Evolutionary conservation across 1,139 yeast species (phyloP), one percentile per base, ranked within the genome.

Genomic region (Suhomyces bokatorum): DNA sequence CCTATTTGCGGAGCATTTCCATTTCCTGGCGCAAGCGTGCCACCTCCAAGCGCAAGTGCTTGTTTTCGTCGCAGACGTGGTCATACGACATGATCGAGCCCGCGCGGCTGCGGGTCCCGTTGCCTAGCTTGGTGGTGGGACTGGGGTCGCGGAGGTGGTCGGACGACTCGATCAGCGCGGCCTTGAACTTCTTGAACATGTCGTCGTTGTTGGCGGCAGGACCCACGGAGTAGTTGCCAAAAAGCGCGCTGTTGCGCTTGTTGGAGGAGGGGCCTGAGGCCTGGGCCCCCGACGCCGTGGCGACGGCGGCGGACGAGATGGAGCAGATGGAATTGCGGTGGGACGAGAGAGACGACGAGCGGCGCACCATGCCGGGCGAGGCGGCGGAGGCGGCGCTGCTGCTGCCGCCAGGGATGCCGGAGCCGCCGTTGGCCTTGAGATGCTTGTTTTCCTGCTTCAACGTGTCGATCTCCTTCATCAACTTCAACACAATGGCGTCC

Each of bases 401-500:
- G n/a, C n/a, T n/a, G n/a, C n/a, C n/a, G n/a, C n/a, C n/a, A n/a
- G n/a, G n/a, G n/a, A n/a, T n/a, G n/a, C n/a, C n/a, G 24, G 8
- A 5, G 27, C 26, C 14, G 22, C 42, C 42, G 27, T 29, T 22
- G 22, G 42, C 35, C 32, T 48, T 67, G 40, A 74, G 59, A 6
- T 48, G 46, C 39, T 60, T 68, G 53, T 80, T 81, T 48, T 82
- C 87, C 31, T 75, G 78, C 51, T 74, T 78, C 47, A 82, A 63
- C 9, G 50, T 49, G 20, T 73, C 73, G 32, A 82, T 81, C 53
- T 82, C 86, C 51, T 73, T 73, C 77, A 81, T 74, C 34, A 82
- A 60, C 54, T 73, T 78, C 50, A 81, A 62, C 8, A 81, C 87
- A 31, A 81, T 78, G 3, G 83, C 85, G 54, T 83, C 88, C 57